Conservation (phyloP, 768 basidiomycete species). For the Kwoniella bestiolae region DNA sequence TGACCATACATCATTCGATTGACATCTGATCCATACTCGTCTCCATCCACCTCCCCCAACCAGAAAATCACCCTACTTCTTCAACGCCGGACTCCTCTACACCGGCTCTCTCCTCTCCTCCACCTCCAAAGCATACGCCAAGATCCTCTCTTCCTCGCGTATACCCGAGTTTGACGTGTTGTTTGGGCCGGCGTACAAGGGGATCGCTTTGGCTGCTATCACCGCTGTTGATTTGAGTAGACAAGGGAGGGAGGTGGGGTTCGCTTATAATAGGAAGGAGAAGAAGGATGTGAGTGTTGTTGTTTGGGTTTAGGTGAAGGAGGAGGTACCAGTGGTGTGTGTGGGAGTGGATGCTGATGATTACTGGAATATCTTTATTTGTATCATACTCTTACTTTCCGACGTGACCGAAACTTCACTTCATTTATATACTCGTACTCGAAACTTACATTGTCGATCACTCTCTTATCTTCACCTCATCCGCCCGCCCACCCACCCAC, state of each 20-base stretch:
- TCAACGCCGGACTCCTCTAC: slow-evolving; percentile 89
- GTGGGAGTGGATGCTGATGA: not conserved
- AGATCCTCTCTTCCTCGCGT: slow-evolving; percentile 69
- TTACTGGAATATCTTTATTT: not conserved
- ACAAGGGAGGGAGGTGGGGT: slow-evolving; percentile 69
- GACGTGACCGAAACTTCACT: too few species aligned
- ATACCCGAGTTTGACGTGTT: slow-evolving; percentile 73
- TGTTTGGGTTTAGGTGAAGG: too few species aligned
- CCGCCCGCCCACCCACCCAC: not conserved
- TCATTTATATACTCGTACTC: too few species aligned
- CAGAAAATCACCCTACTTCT: slow-evolving; percentile 93
- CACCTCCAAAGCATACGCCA: slow-evolving; percentile 79
- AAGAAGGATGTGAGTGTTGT: slow-evolving; percentile 69
- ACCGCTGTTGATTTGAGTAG: slow-evolving; percentile 76
- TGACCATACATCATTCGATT: not conserved
- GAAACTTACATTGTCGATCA: not conserved
- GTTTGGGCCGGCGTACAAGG: slow-evolving; percentile 98
- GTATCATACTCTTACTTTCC: too few species aligned
- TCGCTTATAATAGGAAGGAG: slow-evolving; percentile 94
- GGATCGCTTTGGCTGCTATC: slow-evolving; percentile 87
- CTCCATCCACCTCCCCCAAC: not conserved
- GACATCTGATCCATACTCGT: not conserved
- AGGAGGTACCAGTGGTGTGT: too few species aligned
- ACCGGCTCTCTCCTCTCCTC: slow-evolving; percentile 78
- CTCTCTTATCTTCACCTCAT: not conserved